Evolutionary conservation across 2,329 filamentous ascomycete genomes (phyloP).

Genomic region (Leptographium flavum): DNA sequence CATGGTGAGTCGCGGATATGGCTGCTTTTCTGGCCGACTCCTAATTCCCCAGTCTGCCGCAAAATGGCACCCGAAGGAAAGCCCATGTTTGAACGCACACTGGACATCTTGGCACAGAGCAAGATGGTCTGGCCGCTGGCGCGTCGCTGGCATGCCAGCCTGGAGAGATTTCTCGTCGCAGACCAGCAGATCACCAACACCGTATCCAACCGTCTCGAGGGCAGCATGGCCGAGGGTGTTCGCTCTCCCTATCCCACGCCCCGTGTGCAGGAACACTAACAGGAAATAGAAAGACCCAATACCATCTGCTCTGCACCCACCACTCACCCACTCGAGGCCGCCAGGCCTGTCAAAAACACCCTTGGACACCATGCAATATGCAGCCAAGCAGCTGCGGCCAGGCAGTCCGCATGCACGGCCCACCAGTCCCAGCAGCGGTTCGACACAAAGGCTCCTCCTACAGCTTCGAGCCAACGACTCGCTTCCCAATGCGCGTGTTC

Average conservation of each 20-base stretch:
- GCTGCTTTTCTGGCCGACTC: neutral
- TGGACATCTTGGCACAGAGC: constrained; percentile 29
- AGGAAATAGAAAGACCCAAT: constrained; percentile 12
- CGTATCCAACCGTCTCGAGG: constrained; percentile 18
- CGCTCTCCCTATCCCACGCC: constrained; percentile 4
- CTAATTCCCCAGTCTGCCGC: constrained; percentile 21
- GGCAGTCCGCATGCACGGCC: constrained; percentile 3
- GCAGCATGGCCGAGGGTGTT: constrained; percentile 34
- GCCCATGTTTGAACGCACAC: constrained; percentile 28
- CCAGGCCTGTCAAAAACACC: constrained; percentile 9
- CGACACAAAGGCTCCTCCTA: constrained; percentile 2
- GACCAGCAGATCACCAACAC: constrained; percentile 25
- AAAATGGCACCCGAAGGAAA: constrained; percentile 27
- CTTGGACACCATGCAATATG: constrained; percentile 7
- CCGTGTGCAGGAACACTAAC: constrained; percentile 6
- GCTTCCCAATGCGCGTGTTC: constrained; percentile 4
- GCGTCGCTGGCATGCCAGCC: constrained; percentile 29
- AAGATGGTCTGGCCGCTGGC: constrained; percentile 36
- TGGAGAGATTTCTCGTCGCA: constrained; percentile 26
- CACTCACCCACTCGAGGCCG: constrained; percentile 7
- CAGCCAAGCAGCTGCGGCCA: constrained; percentile 3
- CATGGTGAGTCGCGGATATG: constrained; percentile 4
- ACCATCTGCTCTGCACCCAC: constrained; percentile 11
- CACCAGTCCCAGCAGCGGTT: constrained; percentile 7
- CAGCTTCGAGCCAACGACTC: constrained; percentile 9